These are phyloP conservation scores for Penicillium turbatum DNA, from an alignment of 495 filamentous ascomycete genomes.

Conservation along the genomic window DNA sequence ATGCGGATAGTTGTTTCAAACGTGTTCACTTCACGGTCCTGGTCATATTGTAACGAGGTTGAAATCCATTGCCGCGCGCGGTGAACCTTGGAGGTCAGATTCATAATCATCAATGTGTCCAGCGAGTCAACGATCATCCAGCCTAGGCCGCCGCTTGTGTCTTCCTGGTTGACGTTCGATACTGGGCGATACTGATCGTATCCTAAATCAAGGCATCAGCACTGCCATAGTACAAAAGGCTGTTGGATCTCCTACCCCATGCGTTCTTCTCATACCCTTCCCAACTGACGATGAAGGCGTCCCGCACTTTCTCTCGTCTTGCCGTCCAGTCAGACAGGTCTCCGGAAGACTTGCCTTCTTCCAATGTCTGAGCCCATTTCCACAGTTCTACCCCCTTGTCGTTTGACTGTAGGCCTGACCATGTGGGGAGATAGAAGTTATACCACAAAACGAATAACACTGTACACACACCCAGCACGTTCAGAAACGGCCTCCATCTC, in stretches of 20 bases:
- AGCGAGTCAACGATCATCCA: constrained; percentile 98
- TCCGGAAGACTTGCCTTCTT: constrained; percentile 19
- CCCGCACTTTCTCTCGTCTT: constrained; percentile 79
- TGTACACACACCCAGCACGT: constrained; percentile 30
- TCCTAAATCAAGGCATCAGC: constrained; percentile 47
- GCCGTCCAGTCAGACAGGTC: constrained; percentile 58
- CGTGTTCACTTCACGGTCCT: constrained; percentile 92
- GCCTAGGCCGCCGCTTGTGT: constrained; percentile 71
- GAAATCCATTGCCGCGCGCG: constrained; percentile 90
- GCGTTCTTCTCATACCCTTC: constrained; percentile 88
- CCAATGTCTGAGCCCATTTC: constrained; percentile 39
- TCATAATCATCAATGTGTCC: constrained; percentile 98
- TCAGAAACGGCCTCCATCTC: constrained; percentile 26
- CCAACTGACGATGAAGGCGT: constrained; percentile 86
- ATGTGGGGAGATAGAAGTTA: constrained; percentile 20
- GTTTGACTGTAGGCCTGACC: constrained; percentile 8
- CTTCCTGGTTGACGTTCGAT: constrained; percentile 72
- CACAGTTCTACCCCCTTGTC: constrained; percentile 38
- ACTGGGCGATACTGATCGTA: constrained; percentile 82
- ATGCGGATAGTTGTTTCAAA: constrained; percentile 99
- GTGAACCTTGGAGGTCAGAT: constrained; percentile 77
- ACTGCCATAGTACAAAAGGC: background rate
- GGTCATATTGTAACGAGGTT: constrained; percentile 75
- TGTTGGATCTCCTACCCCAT: constrained; percentile 65
- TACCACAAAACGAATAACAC: constrained; percentile 47